These are phyloP conservation scores for Nematodospora valgi DNA, from an alignment of 805 yeast species.

Conservation along the genomic window DNA sequence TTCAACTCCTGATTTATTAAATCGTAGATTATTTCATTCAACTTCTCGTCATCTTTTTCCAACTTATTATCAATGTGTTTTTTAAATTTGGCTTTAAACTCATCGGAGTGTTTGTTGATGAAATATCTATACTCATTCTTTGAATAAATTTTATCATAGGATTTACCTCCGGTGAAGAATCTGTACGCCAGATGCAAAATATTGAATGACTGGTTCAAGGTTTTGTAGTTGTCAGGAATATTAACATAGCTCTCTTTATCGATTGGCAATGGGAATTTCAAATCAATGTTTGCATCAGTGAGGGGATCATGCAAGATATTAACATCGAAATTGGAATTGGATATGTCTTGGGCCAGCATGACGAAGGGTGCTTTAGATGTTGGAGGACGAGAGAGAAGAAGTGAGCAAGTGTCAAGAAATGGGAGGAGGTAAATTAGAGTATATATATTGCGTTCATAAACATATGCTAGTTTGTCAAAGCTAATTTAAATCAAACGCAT, in stretches of 20 bases:
- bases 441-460: too few species aligned
- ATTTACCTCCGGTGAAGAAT: conserved; percentile 24
- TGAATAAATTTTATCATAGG: conserved; percentile 26
- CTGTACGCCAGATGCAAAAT: conserved; percentile 30
- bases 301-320: conserved; percentile 36
- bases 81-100: conserved; percentile 25
- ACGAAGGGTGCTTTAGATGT: not conserved
- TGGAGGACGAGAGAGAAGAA: not conserved
- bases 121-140: conserved; percentile 33
- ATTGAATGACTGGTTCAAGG: conserved; percentile 18
- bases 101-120: conserved; percentile 27
- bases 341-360: conserved; percentile 5
- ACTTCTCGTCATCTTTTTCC: conserved; percentile 27
- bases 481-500: too few species aligned
- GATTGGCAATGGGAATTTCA: conserved; percentile 38
- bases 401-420: too few species aligned
- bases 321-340: conserved; percentile 26
- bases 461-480: too few species aligned
- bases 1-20: conserved; percentile 36
- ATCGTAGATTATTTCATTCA: conserved; percentile 33
- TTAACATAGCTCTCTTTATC: conserved; percentile 29
- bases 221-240: conserved; percentile 27
- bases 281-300: conserved; percentile 25
- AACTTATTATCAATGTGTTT: conserved; percentile 31
- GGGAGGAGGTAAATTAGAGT: too few species aligned